Evolutionary conservation across 352 stramenopile species (phyloP).

Genomic region (Phytophthora hybrid): DNA sequence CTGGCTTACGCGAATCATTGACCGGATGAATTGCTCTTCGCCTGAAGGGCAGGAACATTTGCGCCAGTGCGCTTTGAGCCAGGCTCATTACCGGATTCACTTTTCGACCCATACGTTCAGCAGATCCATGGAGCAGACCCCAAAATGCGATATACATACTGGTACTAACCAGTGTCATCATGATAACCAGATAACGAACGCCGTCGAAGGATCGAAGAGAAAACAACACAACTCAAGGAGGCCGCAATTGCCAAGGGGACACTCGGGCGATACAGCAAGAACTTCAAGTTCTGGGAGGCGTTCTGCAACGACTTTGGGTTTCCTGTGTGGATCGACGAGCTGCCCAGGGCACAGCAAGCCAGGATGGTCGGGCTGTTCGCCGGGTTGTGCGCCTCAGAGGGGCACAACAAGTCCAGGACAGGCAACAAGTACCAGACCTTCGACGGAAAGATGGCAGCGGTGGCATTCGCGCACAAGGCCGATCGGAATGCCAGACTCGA

Average conservation of each 20-base stretch:
- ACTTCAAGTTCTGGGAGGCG: conserved; percentile 22
- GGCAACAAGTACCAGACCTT: neutral
- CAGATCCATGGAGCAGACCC: conserved; percentile 12
- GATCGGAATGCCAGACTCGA: neutral
- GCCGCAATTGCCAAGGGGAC: neutral
- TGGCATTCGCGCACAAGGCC: neutral
- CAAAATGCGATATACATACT: too few species aligned
- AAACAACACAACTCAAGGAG: neutral
- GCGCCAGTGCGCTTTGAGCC: conserved; percentile 19
- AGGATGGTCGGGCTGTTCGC: conserved; percentile 35
- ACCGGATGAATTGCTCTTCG: conserved; percentile 12
- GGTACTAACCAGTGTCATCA: neutral
- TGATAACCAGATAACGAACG: neutral
- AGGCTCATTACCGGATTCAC: conserved; percentile 16
- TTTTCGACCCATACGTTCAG: conserved; percentile 14
- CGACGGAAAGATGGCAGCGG: neutral
- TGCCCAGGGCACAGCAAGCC: conserved; percentile 29
- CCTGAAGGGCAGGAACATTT: conserved; percentile 3
- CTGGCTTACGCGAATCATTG: conserved; percentile 9
- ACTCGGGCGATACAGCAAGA: conserved; percentile 14
- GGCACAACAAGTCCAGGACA: neutral
- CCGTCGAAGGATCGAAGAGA: neutral
- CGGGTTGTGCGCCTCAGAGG: conserved; percentile 22
- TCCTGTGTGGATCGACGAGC: conserved; percentile 35
- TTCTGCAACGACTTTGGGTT: conserved; percentile 25